phyloP scores from a whole-genome alignment of 2,329 filamentous ascomycete species.

The Penicillium verrucosum region DNA sequence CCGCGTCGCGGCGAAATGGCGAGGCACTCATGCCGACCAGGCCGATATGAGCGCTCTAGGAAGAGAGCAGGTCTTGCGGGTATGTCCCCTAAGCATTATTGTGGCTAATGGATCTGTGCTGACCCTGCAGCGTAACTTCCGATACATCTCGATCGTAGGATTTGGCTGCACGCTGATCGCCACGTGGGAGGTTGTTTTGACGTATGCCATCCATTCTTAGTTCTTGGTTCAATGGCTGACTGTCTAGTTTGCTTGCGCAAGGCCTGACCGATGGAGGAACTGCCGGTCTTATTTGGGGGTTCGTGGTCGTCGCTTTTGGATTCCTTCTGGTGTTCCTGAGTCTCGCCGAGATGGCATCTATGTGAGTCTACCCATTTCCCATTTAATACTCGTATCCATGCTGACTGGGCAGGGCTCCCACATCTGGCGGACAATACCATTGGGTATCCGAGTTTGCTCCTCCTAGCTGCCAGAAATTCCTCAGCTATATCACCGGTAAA shows the following conservation, averaged over 20 bases:
- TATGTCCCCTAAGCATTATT: conserved; percentile 14
- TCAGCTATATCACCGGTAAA: conserved; percentile 27
- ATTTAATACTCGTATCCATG: neutral
- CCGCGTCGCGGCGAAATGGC: neutral
- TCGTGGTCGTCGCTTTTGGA: conserved; percentile 49
- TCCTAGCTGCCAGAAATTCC: conserved; percentile 30
- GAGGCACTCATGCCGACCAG: conserved; percentile 24
- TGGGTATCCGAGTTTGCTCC: conserved; percentile 29
- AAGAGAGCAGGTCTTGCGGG: conserved; percentile 40
- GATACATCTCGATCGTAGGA: conserved; percentile 44
- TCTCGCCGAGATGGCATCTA: conserved; percentile 52
- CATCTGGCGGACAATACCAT: conserved; percentile 25
- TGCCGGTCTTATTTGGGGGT: conserved; percentile 54
- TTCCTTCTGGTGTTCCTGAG: conserved; percentile 42
- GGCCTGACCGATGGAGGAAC: conserved; percentile 48
- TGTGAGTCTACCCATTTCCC: conserved; percentile 26
- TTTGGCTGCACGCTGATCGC: conserved; percentile 44
- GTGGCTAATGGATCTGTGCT: neutral
- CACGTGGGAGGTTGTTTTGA: conserved; percentile 45
- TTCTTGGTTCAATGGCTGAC: neutral
- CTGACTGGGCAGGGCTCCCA: conserved; percentile 32
- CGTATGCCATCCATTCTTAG: conserved; percentile 23
- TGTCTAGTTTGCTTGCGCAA: neutral
- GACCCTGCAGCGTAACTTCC: conserved; percentile 41
- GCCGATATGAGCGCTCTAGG: conserved; percentile 39